These are phyloP conservation scores for Aureobasidium sp. DNA, from an alignment of 2,329 filamentous ascomycete species.

Conservation along the genomic window DNA sequence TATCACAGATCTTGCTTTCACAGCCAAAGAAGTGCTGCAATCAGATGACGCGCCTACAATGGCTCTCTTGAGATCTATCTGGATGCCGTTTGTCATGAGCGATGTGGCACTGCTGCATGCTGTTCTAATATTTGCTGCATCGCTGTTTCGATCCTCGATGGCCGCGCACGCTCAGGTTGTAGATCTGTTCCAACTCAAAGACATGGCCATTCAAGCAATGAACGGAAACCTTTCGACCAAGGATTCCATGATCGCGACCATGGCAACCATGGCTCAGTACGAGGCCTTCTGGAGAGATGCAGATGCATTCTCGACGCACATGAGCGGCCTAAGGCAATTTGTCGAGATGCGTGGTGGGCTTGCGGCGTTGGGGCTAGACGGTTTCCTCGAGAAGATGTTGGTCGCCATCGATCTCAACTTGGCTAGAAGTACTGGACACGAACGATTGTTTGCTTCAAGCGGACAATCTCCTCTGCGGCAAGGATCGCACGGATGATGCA, in stretches of 20 bases:
- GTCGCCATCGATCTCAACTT: constrained; percentile 39
- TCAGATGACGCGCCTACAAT: constrained; percentile 28
- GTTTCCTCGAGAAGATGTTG: constrained; percentile 38
- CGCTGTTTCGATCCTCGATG: constrained; percentile 31
- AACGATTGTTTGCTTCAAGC: not conserved
- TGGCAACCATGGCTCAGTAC: constrained; percentile 45
- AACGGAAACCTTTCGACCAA: constrained; percentile 32
- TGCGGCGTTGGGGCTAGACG: constrained; percentile 30
- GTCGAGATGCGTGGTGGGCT: constrained; percentile 39
- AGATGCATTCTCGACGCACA: constrained; percentile 38
- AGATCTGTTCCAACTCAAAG: constrained; percentile 35
- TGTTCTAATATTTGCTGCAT: constrained; percentile 34
- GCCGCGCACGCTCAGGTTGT: constrained; percentile 24
- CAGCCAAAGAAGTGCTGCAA: constrained; percentile 36
- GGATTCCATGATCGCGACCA: constrained; percentile 40
- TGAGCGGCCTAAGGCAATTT: constrained; percentile 37
- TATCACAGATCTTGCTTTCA: constrained; percentile 27
- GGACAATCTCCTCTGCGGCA: not conserved
- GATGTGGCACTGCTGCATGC: constrained; percentile 33
- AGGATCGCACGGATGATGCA: not conserved
- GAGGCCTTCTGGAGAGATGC: constrained; percentile 42
- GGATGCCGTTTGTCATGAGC: constrained; percentile 35
- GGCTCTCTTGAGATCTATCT: constrained; percentile 30
- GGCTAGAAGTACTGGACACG: not conserved
- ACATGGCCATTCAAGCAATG: constrained; percentile 37